Conservation (phyloP, 2,329 filamentous ascomycete species). For the Ceratocystis destructans region DNA sequence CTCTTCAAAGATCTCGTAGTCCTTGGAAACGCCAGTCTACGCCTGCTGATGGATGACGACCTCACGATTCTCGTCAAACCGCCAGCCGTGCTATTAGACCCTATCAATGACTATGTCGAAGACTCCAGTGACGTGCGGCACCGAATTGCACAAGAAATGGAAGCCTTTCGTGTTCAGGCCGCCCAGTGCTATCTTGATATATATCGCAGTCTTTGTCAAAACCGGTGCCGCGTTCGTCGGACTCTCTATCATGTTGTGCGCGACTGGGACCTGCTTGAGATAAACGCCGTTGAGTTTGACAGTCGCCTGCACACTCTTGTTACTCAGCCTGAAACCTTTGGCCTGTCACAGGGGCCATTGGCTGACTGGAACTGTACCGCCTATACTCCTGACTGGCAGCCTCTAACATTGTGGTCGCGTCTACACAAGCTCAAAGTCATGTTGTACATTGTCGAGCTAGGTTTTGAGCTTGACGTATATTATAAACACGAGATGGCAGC, state of each 20-base stretch:
- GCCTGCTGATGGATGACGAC: constrained; percentile 68
- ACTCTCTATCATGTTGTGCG: constrained; percentile 73
- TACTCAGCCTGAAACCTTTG: constrained; percentile 40
- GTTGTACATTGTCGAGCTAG: constrained; percentile 76
- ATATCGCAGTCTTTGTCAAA: constrained; percentile 74
- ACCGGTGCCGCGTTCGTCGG: constrained; percentile 75
- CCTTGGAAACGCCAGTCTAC: constrained; percentile 52
- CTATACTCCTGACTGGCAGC: neutral
- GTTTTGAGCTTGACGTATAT: constrained; percentile 88
- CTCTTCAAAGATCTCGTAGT: constrained; percentile 61
- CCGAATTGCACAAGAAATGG: constrained; percentile 59
- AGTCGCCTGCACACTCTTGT: constrained; percentile 47
- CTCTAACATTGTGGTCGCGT: constrained; percentile 61
- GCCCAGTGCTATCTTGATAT: constrained; percentile 68
- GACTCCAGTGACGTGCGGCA: constrained; percentile 59
- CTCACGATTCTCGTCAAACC: constrained; percentile 66
- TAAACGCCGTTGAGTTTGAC: constrained; percentile 49
- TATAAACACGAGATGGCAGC: constrained; percentile 67
- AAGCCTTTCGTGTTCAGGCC: constrained; percentile 47
- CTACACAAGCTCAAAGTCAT: constrained; percentile 81
- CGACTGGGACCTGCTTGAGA: constrained; percentile 75
- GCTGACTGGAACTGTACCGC: constrained; percentile 38
- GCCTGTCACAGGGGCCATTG: constrained; percentile 28
- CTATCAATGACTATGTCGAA: constrained; percentile 63
- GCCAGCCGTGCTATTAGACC: constrained; percentile 54